These are phyloP conservation scores for Mikania micrantha DNA, from an alignment of 129 eudicot species.

Conservation along the genomic window DNA sequence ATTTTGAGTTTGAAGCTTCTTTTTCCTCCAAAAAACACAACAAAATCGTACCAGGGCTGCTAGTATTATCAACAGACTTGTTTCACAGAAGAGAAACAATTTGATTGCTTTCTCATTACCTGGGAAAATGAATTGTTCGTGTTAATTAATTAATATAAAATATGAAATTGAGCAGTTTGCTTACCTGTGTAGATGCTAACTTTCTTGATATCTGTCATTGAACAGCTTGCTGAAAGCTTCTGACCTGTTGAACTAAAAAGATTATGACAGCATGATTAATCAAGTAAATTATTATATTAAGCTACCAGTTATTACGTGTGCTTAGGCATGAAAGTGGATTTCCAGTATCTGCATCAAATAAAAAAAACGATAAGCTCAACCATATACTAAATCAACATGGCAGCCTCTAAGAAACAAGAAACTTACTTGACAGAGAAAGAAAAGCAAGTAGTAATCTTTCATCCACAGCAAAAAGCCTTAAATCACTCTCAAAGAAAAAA, in stretches of 20 bases:
- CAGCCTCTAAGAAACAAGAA: neutral
- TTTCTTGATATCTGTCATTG: constrained; percentile 42
- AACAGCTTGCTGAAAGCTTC: constrained; percentile 70
- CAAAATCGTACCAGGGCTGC: constrained; percentile 63
- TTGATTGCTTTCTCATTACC: constrained; percentile 68
- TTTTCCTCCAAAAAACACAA: constrained; percentile 79
- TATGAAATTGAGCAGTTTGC: neutral
- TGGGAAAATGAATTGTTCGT: constrained; percentile 14
- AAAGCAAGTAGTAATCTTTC: constrained; percentile 70
- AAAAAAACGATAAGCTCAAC: constrained; percentile 17
- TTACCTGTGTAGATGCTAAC: constrained; percentile 59
- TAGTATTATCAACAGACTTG: constrained; percentile 51
- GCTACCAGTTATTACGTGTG: constrained; percentile 45
- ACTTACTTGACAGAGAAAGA: constrained; percentile 68
- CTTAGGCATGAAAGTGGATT: constrained; percentile 70
- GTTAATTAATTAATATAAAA: neutral
- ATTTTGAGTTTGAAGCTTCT: constrained; percentile 67
- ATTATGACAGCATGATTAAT: neutral
- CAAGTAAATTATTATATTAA: neutral
- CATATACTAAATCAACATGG: constrained; percentile 10
- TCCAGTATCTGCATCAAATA: constrained; percentile 58
- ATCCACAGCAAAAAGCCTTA: constrained; percentile 53
- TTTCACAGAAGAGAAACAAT: constrained; percentile 60
- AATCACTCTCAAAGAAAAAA: constrained; percentile 47
- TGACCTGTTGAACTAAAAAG: constrained; percentile 37